Evolutionary conservation across 805 yeast species (phyloP).

Genomic region (Candida sonorensis): DNA sequence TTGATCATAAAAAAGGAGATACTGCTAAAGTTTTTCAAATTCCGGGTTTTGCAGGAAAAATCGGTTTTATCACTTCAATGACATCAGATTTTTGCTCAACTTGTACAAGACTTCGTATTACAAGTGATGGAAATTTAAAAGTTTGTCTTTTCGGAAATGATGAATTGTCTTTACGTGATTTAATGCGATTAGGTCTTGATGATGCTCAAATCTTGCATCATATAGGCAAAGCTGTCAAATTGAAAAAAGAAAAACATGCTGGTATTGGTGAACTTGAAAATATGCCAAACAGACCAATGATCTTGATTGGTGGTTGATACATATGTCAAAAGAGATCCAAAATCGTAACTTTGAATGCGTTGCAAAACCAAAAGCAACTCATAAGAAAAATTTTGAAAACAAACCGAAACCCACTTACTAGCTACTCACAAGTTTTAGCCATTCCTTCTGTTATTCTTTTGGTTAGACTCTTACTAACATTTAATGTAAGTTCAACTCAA

Average conservation of each 20-base stretch:
- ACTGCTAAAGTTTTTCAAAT: slow-evolving; percentile 41
- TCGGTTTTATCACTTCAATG: slow-evolving; percentile 53
- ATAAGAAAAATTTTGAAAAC: too few relatives aligned
- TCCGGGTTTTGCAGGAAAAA: slow-evolving; percentile 35
- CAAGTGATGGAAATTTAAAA: slow-evolving; percentile 48
- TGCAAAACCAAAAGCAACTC: too few relatives aligned
- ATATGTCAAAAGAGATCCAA: too few relatives aligned
- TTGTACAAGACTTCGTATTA: slow-evolving; percentile 45
- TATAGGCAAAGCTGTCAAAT: slow-evolving; percentile 39
- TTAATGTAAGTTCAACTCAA: too few relatives aligned
- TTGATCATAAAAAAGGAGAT: slow-evolving; percentile 33
- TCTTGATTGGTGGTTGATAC: slow-evolving; percentile 47
- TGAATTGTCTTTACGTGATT: slow-evolving; percentile 41
- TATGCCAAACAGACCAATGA: slow-evolving; percentile 48
- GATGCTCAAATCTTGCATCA: slow-evolving; percentile 31
- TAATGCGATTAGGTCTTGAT: slow-evolving; percentile 30
- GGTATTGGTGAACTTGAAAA: slow-evolving; percentile 40
- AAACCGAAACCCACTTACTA: too few relatives aligned
- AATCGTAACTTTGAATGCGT: too few relatives aligned
- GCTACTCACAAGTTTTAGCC: too few relatives aligned
- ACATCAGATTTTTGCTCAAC: slow-evolving; percentile 45
- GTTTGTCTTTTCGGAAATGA: slow-evolving; percentile 49
- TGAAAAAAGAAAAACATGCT: slow-evolving; percentile 45
- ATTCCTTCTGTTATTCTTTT: too few relatives aligned
- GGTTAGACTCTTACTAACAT: too few relatives aligned